These are phyloP conservation scores for Eucalyptus marginata DNA, from an alignment of 345 rosid genomes.

Conservation along the genomic window DNA sequence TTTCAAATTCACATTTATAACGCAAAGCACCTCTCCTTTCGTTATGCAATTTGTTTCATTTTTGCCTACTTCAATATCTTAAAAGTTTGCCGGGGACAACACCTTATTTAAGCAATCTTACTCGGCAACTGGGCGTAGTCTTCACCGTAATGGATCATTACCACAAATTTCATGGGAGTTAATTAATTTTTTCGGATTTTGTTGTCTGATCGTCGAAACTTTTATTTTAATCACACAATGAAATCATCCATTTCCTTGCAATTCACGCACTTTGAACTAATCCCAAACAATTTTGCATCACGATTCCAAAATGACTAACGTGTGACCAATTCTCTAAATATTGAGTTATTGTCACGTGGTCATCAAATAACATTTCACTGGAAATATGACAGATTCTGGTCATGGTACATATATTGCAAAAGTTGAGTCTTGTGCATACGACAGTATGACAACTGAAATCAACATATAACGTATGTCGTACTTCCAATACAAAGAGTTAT, in stretches of 20 bases:
- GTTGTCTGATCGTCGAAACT: background rate
- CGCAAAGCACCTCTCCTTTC: background rate
- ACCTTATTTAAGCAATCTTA: background rate
- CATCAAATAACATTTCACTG: background rate
- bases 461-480: background rate
- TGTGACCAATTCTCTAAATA: background rate
- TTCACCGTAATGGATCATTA: background rate
- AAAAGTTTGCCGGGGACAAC: background rate
- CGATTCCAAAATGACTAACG: background rate
- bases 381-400: background rate
- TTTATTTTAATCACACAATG: background rate
- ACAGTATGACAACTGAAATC: background rate
- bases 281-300: background rate
- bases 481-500: background rate
- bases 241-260: background rate
- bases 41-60: background rate
- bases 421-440: background rate
- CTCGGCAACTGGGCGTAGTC: background rate
- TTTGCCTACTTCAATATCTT: background rate
- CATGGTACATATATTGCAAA: background rate
- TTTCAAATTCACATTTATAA: background rate
- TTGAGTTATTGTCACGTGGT: background rate
- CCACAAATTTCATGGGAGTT: background rate
- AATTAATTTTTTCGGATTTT: background rate
- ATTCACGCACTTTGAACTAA: background rate